phyloP scores from a whole-genome alignment of 2,329 filamentous ascomycete genomes.

The Colletotrichum kahawae region DNA sequence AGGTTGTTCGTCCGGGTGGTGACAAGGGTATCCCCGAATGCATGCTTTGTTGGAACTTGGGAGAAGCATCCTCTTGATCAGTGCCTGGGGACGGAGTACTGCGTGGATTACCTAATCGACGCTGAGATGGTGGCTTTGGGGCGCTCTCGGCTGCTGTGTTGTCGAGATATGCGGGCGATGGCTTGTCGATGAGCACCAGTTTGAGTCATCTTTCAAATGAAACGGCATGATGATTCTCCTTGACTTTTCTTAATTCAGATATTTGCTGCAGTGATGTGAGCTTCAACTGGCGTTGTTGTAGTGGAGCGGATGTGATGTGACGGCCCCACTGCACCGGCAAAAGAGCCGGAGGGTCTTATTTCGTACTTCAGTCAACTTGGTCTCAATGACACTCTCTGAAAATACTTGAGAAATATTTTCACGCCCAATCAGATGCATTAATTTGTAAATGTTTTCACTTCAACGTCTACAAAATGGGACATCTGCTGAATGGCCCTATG shows the following conservation, averaged over 20 bases:
- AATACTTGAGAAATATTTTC: fast-evolving
- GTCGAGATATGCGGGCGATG: background rate
- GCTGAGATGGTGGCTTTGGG: background rate
- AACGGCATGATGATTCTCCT: fast-evolving
- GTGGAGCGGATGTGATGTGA: background rate
- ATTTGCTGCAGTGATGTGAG: background rate
- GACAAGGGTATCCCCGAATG: background rate
- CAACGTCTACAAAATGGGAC: background rate
- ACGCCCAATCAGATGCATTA: background rate
- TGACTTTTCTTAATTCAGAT: background rate
- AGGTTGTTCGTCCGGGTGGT: background rate
- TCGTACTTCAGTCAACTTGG: background rate
- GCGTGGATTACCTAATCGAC: background rate
- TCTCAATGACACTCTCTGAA: background rate
- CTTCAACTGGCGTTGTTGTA: background rate
- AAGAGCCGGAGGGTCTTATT: background rate
- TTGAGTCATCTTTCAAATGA: background rate
- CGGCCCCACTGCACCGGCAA: background rate
- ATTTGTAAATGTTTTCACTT: too few relatives aligned
- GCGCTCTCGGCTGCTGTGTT: background rate
- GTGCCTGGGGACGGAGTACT: background rate
- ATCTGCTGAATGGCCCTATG: background rate
- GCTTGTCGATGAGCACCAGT: background rate
- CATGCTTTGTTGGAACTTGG: background rate
- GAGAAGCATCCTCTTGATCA: background rate